Base-by-base conservation (phyloP, 148 eudicot genomes). In the Rhododendron simsii region DNA sequence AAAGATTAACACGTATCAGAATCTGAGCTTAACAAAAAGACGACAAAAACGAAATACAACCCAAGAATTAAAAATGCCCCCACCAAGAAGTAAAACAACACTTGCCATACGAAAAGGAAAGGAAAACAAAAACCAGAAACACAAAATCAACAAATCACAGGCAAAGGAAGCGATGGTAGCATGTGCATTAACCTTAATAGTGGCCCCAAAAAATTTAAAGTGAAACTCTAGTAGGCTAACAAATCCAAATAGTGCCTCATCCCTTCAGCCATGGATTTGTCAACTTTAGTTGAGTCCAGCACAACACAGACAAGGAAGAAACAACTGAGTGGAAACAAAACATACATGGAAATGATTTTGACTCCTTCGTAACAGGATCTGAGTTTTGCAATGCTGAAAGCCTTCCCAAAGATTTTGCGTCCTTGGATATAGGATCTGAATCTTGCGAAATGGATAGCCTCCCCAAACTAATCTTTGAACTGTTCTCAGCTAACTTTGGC, bases 281-380 rank as follows among this genome's bases (percentile, higher is more conserved):
- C 48, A 77, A 77, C 37, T 61, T 45, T 76, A 7, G 33, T 61
- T 20, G 15, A 79, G 28, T 16, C 33, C 61, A 4, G 8, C 44
- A 63, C 23, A 28, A 53, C 69, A n/a, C 77, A 35, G 77, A 69
- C 79, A 44, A 84, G 74, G 55, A 88, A 80, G 35, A 78, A 81
- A 67, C 45, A 44, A 44, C 20, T 8, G 26, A 50, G 18, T 23
- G 73, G 75, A 83, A 67, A 63, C 82, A 41, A 23, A 59, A 91
- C 94, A 83, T 95, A 97, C 99, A 85, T 85, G 96, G 76, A 53
- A 92, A 83, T 86, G 94, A 85, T 92, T 92, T 94, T 48, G 93
- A 87, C 78, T 95, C 99, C 89, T 93, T 94, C 14, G 88, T 88
- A 57, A 88, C 80, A 74, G 87, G 89, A 86, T 91, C 92, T 71